A percentile compares a stretch with the other conserved stretches of the same genome.
Conservation (phyloP, 2,329 filamentous ascomycete species). For the Graphiopsis chlorocephala region DNA sequence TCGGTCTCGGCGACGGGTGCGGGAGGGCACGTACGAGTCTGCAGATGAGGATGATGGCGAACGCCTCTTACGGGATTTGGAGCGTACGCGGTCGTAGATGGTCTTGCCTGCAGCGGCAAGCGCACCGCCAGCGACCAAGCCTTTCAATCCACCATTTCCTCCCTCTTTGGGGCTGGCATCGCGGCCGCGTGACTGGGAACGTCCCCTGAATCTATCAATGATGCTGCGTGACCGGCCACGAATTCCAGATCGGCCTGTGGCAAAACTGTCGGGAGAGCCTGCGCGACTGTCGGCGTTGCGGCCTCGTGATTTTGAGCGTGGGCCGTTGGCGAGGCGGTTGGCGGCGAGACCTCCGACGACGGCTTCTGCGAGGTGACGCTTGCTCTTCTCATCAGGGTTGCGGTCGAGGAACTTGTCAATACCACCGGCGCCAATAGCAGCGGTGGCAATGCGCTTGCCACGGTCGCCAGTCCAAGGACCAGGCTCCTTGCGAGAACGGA, state of each 20-base stretch:
- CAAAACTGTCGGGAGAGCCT: slow-evolving; percentile 36
- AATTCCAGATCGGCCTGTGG: slow-evolving; percentile 18
- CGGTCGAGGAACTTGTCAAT: slow-evolving; percentile 72
- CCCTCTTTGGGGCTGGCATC: slow-evolving; percentile 36
- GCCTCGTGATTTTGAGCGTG: slow-evolving; percentile 65
- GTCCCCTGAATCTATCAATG: slow-evolving; percentile 45
- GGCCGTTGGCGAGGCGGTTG: slow-evolving; percentile 81
- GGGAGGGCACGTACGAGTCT: slow-evolving; percentile 53
- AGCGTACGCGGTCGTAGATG: slow-evolving; percentile 55
- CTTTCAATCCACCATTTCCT: slow-evolving; percentile 45
- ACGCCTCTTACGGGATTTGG: slow-evolving; percentile 50
- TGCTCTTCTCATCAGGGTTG: slow-evolving; percentile 69
- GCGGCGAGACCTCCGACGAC: slow-evolving; percentile 85
- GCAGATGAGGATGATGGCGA: slow-evolving; percentile 46
- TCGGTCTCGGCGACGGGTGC: slow-evolving; percentile 41
- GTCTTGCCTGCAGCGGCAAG: slow-evolving; percentile 51
- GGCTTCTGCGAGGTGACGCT: slow-evolving; percentile 79
- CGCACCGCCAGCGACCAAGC: slow-evolving; percentile 49
- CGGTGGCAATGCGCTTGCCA: slow-evolving; percentile 85
- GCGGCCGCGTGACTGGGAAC: slow-evolving; percentile 50
- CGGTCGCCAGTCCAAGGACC: slow-evolving; percentile 89
- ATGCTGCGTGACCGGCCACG: slow-evolving; percentile 47
- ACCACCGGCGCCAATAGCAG: slow-evolving; percentile 78
- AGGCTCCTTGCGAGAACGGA: slow-evolving; percentile 82
- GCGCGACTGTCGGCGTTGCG: slow-evolving; percentile 35